phyloP scores from a whole-genome alignment of 129 eudicot species.

The Erigeron canadensis region DNA sequence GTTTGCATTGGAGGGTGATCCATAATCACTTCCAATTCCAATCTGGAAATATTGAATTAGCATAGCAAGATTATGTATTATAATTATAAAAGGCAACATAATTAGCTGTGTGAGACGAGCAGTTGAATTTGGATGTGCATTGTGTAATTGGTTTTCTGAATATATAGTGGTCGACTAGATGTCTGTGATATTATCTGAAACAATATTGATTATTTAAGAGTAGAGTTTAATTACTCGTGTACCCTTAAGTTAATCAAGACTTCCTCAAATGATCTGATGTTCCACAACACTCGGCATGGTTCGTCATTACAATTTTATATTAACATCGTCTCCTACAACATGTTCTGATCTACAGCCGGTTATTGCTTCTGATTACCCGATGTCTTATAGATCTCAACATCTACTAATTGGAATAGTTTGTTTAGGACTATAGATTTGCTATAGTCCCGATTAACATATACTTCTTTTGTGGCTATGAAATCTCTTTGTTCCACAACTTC shows the following conservation, averaged over 20 bases:
- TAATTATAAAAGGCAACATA: too few species aligned
- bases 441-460: too few species aligned
- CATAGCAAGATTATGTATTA: neutral
- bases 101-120: too few species aligned
- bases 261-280: neutral
- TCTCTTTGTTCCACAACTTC: too few species aligned
- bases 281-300: neutral
- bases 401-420: too few species aligned
- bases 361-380: too few species aligned
- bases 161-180: neutral
- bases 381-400: too few species aligned
- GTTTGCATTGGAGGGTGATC: neutral
- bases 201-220: neutral
- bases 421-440: too few species aligned
- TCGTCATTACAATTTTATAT: neutral
- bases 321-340: too few species aligned
- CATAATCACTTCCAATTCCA: too few species aligned
- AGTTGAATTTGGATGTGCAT: neutral
- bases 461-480: too few species aligned
- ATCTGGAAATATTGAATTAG: neutral
- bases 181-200: neutral
- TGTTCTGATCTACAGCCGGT: too few species aligned
- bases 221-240: neutral
- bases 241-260: neutral
- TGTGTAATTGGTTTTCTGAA: conserved; percentile 4